A percentile compares a stretch with the other conserved stretches of the same genome.
phyloP scores from a whole-genome alignment of 257 asterid species.

The Jacaranda mimosifolia region DNA sequence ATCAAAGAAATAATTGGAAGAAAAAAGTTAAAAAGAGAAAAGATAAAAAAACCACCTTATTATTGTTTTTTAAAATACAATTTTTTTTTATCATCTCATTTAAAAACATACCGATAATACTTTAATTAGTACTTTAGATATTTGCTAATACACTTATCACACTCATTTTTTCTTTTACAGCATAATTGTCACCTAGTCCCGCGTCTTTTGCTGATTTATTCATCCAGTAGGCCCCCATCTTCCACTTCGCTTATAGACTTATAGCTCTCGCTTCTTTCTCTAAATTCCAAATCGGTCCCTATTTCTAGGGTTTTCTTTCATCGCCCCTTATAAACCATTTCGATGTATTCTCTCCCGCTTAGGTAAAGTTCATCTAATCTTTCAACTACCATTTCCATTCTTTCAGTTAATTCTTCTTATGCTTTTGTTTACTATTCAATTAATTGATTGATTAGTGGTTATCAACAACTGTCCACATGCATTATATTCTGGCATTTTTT shows the following conservation, averaged over 20 bases:
- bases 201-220: conserved; percentile 22
- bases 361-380: conserved; percentile 45
- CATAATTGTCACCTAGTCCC: conserved; percentile 37
- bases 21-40: too few species aligned
- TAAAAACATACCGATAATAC: too few species aligned
- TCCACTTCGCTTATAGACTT: conserved; percentile 6
- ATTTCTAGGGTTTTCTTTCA: conserved; percentile 64
- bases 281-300: conserved; percentile 61
- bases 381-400: conserved; percentile 7
- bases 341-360: conserved; percentile 37
- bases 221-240: conserved; percentile 9
- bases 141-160: too few species aligned
- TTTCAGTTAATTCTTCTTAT: background rate
- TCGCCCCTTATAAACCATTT: conserved; percentile 42
- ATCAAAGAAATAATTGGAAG: too few species aligned
- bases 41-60: too few species aligned
- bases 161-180: too few species aligned
- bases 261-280: conserved; percentile 40
- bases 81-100: too few species aligned
- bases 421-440: conserved; percentile 23
- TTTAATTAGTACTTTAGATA: too few species aligned
- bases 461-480: conserved; percentile 3
- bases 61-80: too few species aligned
- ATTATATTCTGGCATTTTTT: conserved; percentile 9
- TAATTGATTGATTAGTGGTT: conserved; percentile 26